Base-by-base conservation (phyloP, 2,329 filamentous ascomycete genomes). In the Thyridium curvatum region DNA sequence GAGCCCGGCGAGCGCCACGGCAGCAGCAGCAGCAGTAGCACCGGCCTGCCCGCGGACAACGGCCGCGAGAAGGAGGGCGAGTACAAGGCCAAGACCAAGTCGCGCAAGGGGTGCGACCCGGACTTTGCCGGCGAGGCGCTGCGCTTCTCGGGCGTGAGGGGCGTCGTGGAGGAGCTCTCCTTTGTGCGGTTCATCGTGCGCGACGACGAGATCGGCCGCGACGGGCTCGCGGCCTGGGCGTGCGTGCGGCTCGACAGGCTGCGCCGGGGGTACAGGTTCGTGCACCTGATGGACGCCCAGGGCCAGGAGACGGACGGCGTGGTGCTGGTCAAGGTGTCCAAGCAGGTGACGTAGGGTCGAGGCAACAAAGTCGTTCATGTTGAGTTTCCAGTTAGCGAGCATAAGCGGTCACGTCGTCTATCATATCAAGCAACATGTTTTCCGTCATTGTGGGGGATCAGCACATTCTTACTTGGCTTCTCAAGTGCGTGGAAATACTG, bases 101-200 rank as follows among this genome's bases (percentile, higher is more conserved):
- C 72, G 13, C 61, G 68, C 42, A 70, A 69, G 48, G 79, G 44
- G 82, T 62, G 69, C 29, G 67, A 82, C 46, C 74, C 82, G 1
- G 81, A 88, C 53, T 84, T 85, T 47, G 62, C 58, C 30, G 68
- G 67, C 2, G 73, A 84, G 54, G 64, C 61, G 38, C 59, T 87
- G 12, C 61, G 66, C 26, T 86, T 88, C 48, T 62, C 68, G 15
- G 59, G 59, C 0, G 62, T 79, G 21, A 58, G 63, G 1, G 71
- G 76, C 8, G 68, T 87, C 2, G 71, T 86, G 8, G 77, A 84
- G 38, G 77, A 84, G 52, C 66, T 90, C 44, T 78, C 79, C 21
- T 90, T 89, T 64, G 69, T 88, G 39, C 72, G 84, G 52, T 86
- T 97, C 68, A 88, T 94, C 51, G 72, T 97, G 48, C 84, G 89